Base-by-base conservation (phyloP, 768 basidiomycete genomes). In the Coprinopsis sp. region DNA sequence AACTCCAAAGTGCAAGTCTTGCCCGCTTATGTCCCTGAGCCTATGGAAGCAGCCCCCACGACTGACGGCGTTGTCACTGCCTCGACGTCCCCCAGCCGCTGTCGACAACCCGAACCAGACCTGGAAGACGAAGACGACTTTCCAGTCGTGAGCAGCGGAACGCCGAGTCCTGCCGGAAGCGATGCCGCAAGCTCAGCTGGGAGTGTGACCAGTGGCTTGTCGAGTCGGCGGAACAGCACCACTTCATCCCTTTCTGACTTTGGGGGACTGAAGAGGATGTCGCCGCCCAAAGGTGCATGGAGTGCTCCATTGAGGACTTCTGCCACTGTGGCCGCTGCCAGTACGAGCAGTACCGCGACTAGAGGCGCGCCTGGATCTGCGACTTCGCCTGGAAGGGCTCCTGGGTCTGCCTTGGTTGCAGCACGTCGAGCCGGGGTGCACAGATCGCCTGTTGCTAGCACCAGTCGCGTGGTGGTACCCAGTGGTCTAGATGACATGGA, bases 401-500 rank as follows among this genome's bases (percentile, higher is more conserved):
- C n/a, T n/a, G n/a, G n/a, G n/a, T n/a, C n/a, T n/a, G n/a, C n/a
- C n/a, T n/a, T n/a, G n/a, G n/a, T n/a, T n/a, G n/a, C n/a, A n/a
- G n/a, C n/a, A n/a, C n/a, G n/a, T n/a, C n/a, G n/a, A n/a, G n/a
- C n/a, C n/a, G n/a, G n/a, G n/a, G n/a, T n/a, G n/a, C n/a, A n/a
- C n/a, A n/a, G n/a, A n/a, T n/a, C n/a, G n/a, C n/a, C n/a, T n/a
- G n/a, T n/a, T n/a, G n/a, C n/a, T n/a, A n/a, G n/a, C n/a, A n/a
- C n/a, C n/a, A n/a, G n/a, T n/a, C n/a, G n/a, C n/a, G n/a, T n/a
- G n/a, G n/a, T n/a, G n/a, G n/a, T n/a, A 28, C 8, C 31, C 7
- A 25, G 18, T 27, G 19, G 12, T 13, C 51, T 47, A 0, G 71
- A 70, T 8, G 72, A 74, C 13, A 71, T 79, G 54, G 84, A 88